phyloP scores from a whole-genome alignment of 345 rosid genomes.

The Clausena lansium region DNA sequence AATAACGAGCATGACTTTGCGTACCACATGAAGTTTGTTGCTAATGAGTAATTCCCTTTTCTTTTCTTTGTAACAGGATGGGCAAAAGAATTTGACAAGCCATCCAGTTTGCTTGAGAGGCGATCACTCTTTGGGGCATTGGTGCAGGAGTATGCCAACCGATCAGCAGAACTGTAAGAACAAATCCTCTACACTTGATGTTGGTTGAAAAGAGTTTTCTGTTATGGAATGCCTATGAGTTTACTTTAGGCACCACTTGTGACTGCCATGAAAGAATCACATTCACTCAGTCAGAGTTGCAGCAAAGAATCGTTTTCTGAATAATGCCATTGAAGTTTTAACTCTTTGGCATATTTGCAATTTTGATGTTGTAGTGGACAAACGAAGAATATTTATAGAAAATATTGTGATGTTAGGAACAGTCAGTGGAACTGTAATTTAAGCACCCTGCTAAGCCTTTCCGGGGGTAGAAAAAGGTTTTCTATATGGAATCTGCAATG shows the following conservation, averaged over 20 bases:
- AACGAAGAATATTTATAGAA: not conserved
- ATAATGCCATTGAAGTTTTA: not conserved
- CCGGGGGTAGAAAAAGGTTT: not conserved
- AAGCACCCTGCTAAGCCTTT: not conserved
- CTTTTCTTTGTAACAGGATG: slow-evolving; percentile 38
- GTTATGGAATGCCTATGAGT: not conserved
- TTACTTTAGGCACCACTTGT: not conserved
- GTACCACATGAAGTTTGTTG: not conserved
- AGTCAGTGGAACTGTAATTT: too few species aligned
- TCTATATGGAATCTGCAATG: not conserved
- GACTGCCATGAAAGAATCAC: not conserved
- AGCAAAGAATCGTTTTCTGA: not conserved
- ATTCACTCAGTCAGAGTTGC: not conserved
- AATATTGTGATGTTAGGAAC: not conserved
- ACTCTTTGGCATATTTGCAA: not conserved
- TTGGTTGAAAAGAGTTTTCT: not conserved
- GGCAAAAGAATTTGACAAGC: slow-evolving; percentile 78
- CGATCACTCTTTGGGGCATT: slow-evolving; percentile 71
- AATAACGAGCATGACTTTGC: not conserved
- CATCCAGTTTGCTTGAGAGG: slow-evolving; percentile 65
- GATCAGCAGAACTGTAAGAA: slow-evolving; percentile 62
- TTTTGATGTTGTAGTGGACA: not conserved
- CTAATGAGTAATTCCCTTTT: not conserved
- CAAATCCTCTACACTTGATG: not conserved
- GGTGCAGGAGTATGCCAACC: slow-evolving; percentile 90